Evolutionary conservation across 2,329 filamentous ascomycete species (phyloP).

Genomic region (Clonostachys sp.): DNA sequence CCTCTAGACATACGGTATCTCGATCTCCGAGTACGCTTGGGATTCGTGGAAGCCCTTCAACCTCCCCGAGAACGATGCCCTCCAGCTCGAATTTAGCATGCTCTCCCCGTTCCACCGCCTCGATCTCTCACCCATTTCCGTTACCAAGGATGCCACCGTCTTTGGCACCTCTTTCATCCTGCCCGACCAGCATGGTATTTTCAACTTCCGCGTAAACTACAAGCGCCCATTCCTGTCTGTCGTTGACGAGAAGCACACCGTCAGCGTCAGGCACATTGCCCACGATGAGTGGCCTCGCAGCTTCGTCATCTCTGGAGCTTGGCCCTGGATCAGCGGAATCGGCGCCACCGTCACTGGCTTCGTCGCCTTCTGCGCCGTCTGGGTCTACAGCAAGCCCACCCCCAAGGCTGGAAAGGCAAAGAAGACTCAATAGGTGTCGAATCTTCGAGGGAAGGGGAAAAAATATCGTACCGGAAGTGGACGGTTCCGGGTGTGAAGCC

Average conservation of each 20-base stretch:
- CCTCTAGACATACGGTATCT: slow-evolving; percentile 74
- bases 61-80: slow-evolving; percentile 61
- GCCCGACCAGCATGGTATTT: slow-evolving; percentile 97
- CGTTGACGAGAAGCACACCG: slow-evolving; percentile 89
- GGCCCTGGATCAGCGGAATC: slow-evolving; percentile 91
- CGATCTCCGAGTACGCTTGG: slow-evolving; percentile 78
- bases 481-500: too few species aligned
- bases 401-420: slow-evolving; percentile 25
- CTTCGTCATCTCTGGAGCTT: slow-evolving; percentile 84
- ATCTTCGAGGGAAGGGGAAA: background rate
- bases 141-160: slow-evolving; percentile 63
- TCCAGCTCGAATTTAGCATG: slow-evolving; percentile 98
- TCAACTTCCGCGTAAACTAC: slow-evolving; percentile 97
- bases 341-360: slow-evolving; percentile 80
- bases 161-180: slow-evolving; percentile 75
- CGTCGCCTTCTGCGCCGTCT: slow-evolving; percentile 78
- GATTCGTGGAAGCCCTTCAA: slow-evolving; percentile 72
- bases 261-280: slow-evolving; percentile 92
- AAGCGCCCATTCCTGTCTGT: slow-evolving; percentile 88
- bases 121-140: slow-evolving; percentile 53
- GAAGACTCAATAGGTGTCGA: slow-evolving; percentile 37
- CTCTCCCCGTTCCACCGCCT: slow-evolving; percentile 95
- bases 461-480: background rate
- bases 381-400: slow-evolving; percentile 67
- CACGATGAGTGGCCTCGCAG: slow-evolving; percentile 95